These are phyloP conservation scores for Candida frijolesensis DNA, from an alignment of 1,139 yeast genomes.

Conservation along the genomic window DNA sequence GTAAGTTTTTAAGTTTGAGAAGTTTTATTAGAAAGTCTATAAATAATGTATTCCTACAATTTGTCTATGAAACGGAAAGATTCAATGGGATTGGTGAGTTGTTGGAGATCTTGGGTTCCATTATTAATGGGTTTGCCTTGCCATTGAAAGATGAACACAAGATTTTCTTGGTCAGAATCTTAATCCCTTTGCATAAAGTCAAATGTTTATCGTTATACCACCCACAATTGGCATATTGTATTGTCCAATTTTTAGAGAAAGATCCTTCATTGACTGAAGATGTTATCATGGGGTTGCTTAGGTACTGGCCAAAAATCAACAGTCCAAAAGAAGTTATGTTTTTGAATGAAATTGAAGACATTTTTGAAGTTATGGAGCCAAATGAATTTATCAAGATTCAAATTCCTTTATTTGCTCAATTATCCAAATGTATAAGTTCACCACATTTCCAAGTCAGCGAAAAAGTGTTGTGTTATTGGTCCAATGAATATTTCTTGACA, in stretches of 20 bases:
- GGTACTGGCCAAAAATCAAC: conserved; percentile 97
- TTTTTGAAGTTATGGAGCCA: conserved; percentile 95
- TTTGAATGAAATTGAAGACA: conserved; percentile 92
- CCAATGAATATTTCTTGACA: conserved; percentile 89
- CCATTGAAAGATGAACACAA: conserved; percentile 98
- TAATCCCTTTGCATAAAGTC: conserved; percentile 91
- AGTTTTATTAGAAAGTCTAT: conserved; percentile 91
- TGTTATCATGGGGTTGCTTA: conserved; percentile 86
- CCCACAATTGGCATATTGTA: conserved; percentile 96
- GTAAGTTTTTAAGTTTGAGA: conserved; percentile 87
- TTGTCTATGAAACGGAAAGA: conserved; percentile 92
- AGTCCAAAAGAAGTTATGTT: conserved; percentile 96
- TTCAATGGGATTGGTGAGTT: conserved; percentile 96
- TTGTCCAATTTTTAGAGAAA: conserved; percentile 93
- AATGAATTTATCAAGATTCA: conserved; percentile 88
- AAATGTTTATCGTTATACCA: conserved; percentile 86
- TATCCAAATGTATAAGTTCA: conserved; percentile 90
- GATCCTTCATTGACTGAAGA: conserved; percentile 92
- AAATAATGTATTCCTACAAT: conserved; percentile 88
- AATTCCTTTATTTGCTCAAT: conserved; percentile 90
- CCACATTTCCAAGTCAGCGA: conserved; percentile 98
- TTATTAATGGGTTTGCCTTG: conserved; percentile 95
- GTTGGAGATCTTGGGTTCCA: conserved; percentile 91
- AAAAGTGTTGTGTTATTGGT: conserved; percentile 92
- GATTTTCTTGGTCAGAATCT: conserved; percentile 82